These are phyloP conservation scores for Tuber brumale DNA, from an alignment of 495 filamentous ascomycete species.

Conservation along the genomic window DNA sequence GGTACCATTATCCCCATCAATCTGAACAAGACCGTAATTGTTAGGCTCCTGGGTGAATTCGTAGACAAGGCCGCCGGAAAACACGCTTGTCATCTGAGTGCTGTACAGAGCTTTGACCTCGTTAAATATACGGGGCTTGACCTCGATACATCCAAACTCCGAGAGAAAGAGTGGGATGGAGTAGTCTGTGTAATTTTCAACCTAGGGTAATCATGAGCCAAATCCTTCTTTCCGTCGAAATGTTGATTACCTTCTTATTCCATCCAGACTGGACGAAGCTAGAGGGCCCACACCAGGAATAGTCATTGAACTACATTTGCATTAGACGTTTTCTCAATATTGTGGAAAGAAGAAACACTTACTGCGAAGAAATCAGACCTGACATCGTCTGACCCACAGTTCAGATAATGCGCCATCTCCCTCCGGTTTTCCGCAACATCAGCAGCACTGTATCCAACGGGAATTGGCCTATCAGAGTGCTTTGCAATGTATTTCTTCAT, in stretches of 20 bases:
- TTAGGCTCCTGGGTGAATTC: constrained; percentile 79
- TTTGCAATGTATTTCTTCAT: constrained; percentile 76
- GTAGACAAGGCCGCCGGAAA: constrained; percentile 93
- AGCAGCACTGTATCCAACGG: constrained; percentile 88
- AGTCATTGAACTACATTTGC: constrained; percentile 61
- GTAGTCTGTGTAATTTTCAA: constrained; percentile 70
- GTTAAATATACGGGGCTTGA: constrained; percentile 69
- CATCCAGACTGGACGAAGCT: constrained; percentile 60
- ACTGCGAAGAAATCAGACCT: constrained; percentile 94
- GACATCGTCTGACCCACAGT: constrained; percentile 74
- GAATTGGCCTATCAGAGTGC: constrained; percentile 69
- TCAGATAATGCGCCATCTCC: constrained; percentile 87
- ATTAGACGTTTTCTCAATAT: not conserved
- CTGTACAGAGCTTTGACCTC: constrained; percentile 78
- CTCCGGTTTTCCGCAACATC: constrained; percentile 80
- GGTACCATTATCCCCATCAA: constrained; percentile 47
- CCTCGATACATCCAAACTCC: constrained; percentile 81
- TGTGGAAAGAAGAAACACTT: constrained; percentile 16
- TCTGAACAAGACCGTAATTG: constrained; percentile 69
- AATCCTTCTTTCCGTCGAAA: not conserved
- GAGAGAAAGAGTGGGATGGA: constrained; percentile 91
- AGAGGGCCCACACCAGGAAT: constrained; percentile 89
- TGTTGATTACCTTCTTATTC: constrained; percentile 66
- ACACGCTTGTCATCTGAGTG: constrained; percentile 77
- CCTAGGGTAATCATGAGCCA: constrained; percentile 1